Evolutionary conservation across 2,329 filamentous ascomycete species (phyloP), one percentile per base, ranked within the genome.

Genomic region (Canariomyces notabilis): DNA sequence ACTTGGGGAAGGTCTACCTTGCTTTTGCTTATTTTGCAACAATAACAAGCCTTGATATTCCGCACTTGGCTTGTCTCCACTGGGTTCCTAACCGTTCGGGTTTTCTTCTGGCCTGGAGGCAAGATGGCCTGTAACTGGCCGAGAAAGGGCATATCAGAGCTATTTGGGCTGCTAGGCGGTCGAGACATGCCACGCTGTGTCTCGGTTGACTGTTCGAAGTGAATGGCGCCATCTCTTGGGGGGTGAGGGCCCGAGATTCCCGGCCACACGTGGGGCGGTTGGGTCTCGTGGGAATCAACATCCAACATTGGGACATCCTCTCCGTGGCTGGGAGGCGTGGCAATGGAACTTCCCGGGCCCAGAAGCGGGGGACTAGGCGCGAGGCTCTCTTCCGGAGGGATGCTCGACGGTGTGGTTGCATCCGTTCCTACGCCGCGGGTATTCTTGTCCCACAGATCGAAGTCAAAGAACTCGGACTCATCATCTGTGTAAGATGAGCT

Each of bases 61-160:
- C 74, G 71, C 44, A 76, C 71, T 44, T 68, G 66, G 42, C 71
- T 72, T 35, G 74, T 75, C 60, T 74, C 67, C 49, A 69, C 64
- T 34, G 64, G 67, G 52, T 69, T 62, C 45, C 44, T 46, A 29
- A 58, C 33, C 6, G 19, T 40, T n/a, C 56, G 51, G 18, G 37
- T 36, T 34, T 32, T 54, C 39, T 44, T 53, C 6, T 39, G 41
- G 36, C 22, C 32, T 16, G 32, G 40, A 15, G 44, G 21, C 22
- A 38, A 19, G 39, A 39, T 6, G 16, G 15, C 21, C 20, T 19
- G 46, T 31, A 38, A 12, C 26, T 31, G 47, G 9, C 20, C 37
- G 4, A 41, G 38, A 31, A 22, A 39, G 2, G 20, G 15, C 50
- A 55, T 49, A 2, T 50, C 50, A 18, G 37, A 22, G 26, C 9